Conservation (phyloP, 2,329 filamentous ascomycete species). For the Fonsecaea monophora region DNA sequence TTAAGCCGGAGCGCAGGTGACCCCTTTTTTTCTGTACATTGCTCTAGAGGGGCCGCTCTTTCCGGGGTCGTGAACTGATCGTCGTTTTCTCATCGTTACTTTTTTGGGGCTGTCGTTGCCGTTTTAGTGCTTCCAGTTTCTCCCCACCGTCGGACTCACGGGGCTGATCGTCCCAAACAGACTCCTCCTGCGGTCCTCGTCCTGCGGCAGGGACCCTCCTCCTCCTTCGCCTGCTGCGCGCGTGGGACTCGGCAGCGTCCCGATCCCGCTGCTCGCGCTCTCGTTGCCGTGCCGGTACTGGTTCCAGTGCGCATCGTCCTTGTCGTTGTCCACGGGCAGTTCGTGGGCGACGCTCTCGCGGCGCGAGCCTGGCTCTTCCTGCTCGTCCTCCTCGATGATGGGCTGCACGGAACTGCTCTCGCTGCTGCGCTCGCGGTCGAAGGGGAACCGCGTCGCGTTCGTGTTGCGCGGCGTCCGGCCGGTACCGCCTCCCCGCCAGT, state of each 20-base stretch:
- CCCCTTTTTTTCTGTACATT: neutral
- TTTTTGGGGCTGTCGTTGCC: neutral
- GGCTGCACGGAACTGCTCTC: constrained; percentile 31
- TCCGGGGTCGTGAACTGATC: neutral
- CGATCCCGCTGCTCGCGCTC: constrained; percentile 27
- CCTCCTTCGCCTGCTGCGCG: neutral
- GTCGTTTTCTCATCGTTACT: neutral
- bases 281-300: constrained; percentile 30
- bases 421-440: constrained; percentile 18
- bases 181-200: constrained; percentile 25
- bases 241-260: constrained; percentile 26
- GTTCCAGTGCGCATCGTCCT: neutral
- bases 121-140: constrained; percentile 4
- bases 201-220: constrained; percentile 1
- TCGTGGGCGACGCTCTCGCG: constrained; percentile 1
- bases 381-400: constrained; percentile 19
- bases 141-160: constrained; percentile 25
- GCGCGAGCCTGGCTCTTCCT: constrained; percentile 2
- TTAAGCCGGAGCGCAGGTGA: neutral
- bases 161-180: constrained; percentile 30
- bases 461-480: neutral
- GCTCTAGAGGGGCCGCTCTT: neutral
- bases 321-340: constrained; percentile 6
- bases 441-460: constrained; percentile 4
- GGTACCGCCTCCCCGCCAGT: constrained; percentile 19